These are phyloP conservation scores for Juglanconis juglandina DNA, from an alignment of 2,329 filamentous ascomycete species.

Conservation along the genomic window DNA sequence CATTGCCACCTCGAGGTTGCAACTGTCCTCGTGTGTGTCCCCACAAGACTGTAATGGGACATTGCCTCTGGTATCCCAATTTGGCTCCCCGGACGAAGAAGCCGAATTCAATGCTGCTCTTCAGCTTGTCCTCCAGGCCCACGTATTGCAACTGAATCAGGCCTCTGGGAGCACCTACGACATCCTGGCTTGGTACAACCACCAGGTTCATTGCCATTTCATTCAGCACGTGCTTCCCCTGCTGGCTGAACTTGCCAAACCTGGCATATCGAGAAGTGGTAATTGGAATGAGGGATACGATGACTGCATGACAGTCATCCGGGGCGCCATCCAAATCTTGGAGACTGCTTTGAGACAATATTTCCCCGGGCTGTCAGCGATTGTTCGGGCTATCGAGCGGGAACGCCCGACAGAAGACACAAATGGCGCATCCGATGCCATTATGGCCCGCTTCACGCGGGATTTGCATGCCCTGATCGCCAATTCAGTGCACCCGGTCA, in stretches of 20 bases:
- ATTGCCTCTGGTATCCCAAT: constrained; percentile 38
- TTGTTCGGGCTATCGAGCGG: constrained; percentile 45
- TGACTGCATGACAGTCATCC: constrained; percentile 44
- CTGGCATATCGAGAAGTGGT: neutral
- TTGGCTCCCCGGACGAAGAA: constrained; percentile 38
- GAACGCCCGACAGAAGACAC: constrained; percentile 22
- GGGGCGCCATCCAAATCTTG: constrained; percentile 52
- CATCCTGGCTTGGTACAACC: constrained; percentile 57
- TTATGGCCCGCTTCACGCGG: constrained; percentile 45
- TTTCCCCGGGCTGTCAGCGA: constrained; percentile 49
- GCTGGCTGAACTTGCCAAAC: constrained; percentile 35
- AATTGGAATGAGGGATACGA: constrained; percentile 33
- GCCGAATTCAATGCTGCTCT: constrained; percentile 50
- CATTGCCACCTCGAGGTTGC: constrained; percentile 54
- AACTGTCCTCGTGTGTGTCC: constrained; percentile 53
- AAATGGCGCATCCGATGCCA: constrained; percentile 38
- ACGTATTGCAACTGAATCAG: constrained; percentile 39
- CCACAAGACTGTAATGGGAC: constrained; percentile 53
- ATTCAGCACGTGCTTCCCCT: constrained; percentile 56
- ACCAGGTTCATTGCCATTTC: constrained; percentile 60
- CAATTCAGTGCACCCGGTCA: constrained; percentile 57
- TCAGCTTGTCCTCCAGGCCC: constrained; percentile 49
- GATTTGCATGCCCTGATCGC: constrained; percentile 64
- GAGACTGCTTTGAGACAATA: constrained; percentile 58
- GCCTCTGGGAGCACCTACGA: constrained; percentile 52